Base-by-base conservation (phyloP, 176 grass and related monocot genomes). In the Eragrostis nindensis region DNA sequence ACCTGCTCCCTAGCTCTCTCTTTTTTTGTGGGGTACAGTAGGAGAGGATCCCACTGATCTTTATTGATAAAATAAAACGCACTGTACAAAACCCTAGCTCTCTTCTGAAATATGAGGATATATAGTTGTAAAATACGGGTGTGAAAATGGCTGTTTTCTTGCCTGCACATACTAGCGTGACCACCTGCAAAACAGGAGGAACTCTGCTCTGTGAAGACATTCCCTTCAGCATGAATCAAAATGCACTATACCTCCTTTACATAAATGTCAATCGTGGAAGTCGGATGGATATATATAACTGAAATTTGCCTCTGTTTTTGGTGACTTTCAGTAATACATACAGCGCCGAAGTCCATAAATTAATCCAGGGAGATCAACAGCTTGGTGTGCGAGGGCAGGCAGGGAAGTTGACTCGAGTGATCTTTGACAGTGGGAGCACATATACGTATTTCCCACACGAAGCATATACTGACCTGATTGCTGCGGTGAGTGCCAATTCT, bases 371-470 rank as follows among this genome's bases (percentile, higher is more conserved):
- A 19, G 75, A 81, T 73, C 70, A 86, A 75, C 86, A 93, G 69
- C 71, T 94, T 38, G 84, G 57, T 43, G 74, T 40, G 10, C 66
- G 75, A 56, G 53, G 68, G 45, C 74, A 76, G 72, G 39, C 75
- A 86, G 77, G 73, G 48, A 91, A 93, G 56, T 47, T 86, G 45
- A 80, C 90, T 30, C 90, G 82, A 76, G 75, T 95, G 22, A 86
- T 95, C 16, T 98, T 95, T 80, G 92, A 98, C 71, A 93, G 78
- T 25, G 86, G 95, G 41, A 95, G 90, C 24, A 84, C 95, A 4
- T 86, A 98, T 71, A 93, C 90, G 15, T 95, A 95, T 65, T 91
- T 98, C 60, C 95, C 95, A 42, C 68, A 71, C 19, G 84, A 95
- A 55, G 79, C 80, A 39, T 91, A 95, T 59, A 52, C 5, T 68